phyloP scores from a whole-genome alignment of 495 filamentous ascomycete species.

The Penicillium ochrochloron region DNA sequence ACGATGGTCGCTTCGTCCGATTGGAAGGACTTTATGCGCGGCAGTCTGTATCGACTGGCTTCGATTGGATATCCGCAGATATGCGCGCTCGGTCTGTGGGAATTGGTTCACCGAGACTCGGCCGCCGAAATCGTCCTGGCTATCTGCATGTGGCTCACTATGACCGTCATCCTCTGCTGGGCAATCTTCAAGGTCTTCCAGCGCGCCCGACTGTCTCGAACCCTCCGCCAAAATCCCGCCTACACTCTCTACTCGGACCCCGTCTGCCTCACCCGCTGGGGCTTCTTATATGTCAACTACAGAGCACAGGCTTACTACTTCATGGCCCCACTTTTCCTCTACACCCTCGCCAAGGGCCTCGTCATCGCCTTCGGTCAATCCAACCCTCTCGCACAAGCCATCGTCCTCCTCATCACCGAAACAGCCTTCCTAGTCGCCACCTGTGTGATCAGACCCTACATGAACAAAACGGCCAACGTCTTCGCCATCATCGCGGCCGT shows the following conservation, averaged over 20 bases:
- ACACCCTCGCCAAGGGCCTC: slow-evolving; percentile 83
- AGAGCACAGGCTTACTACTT: slow-evolving; percentile 95
- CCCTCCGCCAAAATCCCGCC: slow-evolving; percentile 90
- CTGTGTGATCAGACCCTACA: slow-evolving; percentile 84
- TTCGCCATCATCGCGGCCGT: slow-evolving; percentile 91
- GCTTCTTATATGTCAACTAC: slow-evolving; percentile 96
- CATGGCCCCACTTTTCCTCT: slow-evolving; percentile 77
- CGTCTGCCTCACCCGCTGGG: slow-evolving; percentile 92
- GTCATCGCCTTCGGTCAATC: slow-evolving; percentile 84
- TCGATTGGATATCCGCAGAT: slow-evolving; percentile 94
- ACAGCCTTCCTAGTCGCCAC: slow-evolving; percentile 75
- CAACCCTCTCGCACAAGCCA: slow-evolving; percentile 72
- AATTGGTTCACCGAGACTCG: slow-evolving; percentile 83
- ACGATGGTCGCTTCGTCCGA: slow-evolving; percentile 76
- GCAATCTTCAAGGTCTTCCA: slow-evolving; percentile 86
- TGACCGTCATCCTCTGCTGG: slow-evolving; percentile 75
- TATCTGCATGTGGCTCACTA: slow-evolving; percentile 86
- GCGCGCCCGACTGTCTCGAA: slow-evolving; percentile 81
- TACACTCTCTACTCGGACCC: slow-evolving; percentile 98
- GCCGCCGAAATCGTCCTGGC: slow-evolving; percentile 85
- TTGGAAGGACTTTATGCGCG: slow-evolving; percentile 84
- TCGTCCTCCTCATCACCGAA: slow-evolving; percentile 85
- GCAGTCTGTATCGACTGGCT: slow-evolving; percentile 85
- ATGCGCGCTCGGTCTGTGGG: slow-evolving; percentile 90
- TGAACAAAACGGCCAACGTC: slow-evolving; percentile 97